Base-by-base conservation (phyloP, 768 basidiomycete genomes). In the Gloeostereum incarnatum region DNA sequence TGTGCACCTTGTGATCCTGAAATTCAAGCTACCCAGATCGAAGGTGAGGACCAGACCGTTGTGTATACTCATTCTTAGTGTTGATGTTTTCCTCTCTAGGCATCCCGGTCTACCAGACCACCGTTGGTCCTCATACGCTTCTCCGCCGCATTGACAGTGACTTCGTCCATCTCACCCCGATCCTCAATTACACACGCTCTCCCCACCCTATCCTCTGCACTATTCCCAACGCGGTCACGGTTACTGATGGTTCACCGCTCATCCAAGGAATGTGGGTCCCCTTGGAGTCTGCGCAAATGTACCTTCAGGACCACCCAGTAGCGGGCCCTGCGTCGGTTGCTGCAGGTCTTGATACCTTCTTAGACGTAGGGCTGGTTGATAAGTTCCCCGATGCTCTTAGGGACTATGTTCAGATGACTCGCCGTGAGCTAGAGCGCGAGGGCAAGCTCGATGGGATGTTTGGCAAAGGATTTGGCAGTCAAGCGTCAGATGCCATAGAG, bases 141-240 rank as follows among this genome's bases (percentile, higher is more conserved):
- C 58, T 85, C 45, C 75, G 84, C 48, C 77, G 84, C 45, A 75
- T 85, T 39, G 83, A 86, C 58, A 81, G 81, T 23, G 81, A 83
- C 50, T 86, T 81, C 47, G 81, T 86, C 49, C 81, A 86, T 53
- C 64, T 85, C 32, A 69, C 78, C 30, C 67, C 73, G 16, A 71
- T 83, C 34, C 54, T 70, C 3, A 59, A 63, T 20, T 62, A 65
- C 54, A 61, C 70, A 34, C 60, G 62, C 32, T 50, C 67, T 41
- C 52, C 63, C 3, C 59, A 54, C 43, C 65, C 62, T 13, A 46
- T 57, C 27, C 53, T 62, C 43, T 49, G 57, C 50, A 44, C 63
- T 35, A 63, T 68, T 10, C 60, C 61, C 6, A 69, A 71, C 37
- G 73, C 75, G 13, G 66, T 67, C 6, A 55, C 65, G 3, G 63